phyloP scores from a whole-genome alignment of 306 rosid species.

The Rosa persica region DNA sequence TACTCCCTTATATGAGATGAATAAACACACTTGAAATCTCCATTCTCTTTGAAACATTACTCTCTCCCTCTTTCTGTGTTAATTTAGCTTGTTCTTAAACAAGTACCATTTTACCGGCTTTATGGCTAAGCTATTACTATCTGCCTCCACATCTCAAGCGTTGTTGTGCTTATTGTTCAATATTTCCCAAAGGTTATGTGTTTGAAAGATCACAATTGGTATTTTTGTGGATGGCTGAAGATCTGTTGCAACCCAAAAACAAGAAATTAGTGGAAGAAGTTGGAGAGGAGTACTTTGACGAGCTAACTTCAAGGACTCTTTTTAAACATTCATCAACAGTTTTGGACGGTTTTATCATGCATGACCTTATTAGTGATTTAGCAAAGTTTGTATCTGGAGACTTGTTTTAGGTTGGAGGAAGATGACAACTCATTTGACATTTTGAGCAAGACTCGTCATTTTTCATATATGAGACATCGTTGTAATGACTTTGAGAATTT shows the following conservation, averaged over 20 bases:
- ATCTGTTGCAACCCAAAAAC: constrained; percentile 9
- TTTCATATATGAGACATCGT: neutral
- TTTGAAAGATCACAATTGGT: constrained; percentile 18
- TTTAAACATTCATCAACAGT: neutral
- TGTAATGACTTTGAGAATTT: neutral
- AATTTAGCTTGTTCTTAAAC: too few species aligned
- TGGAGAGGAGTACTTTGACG: constrained; percentile 25
- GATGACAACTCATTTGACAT: neutral
- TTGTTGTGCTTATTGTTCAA: constrained; percentile 22
- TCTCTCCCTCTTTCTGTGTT: too few species aligned
- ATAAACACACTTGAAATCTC: too few species aligned
- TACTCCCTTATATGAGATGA: too few species aligned
- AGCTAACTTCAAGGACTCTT: constrained; percentile 25
- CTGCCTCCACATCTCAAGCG: constrained; percentile 19
- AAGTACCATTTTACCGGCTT: neutral
- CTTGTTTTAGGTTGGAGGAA: neutral
- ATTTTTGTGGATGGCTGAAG: constrained; percentile 42
- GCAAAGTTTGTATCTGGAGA: neutral
- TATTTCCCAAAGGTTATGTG: constrained; percentile 28
- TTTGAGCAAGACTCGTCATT: neutral
- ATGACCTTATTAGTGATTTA: constrained; percentile 3
- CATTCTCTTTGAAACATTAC: too few species aligned
- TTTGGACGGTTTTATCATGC: neutral
- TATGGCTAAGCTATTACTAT: constrained; percentile 13
- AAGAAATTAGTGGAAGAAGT: neutral